Evolutionary conservation across 169 alveolate genomes (phyloP), one percentile per base, ranked within the genome.

Genomic region (Cryptosporidium parvum): DNA sequence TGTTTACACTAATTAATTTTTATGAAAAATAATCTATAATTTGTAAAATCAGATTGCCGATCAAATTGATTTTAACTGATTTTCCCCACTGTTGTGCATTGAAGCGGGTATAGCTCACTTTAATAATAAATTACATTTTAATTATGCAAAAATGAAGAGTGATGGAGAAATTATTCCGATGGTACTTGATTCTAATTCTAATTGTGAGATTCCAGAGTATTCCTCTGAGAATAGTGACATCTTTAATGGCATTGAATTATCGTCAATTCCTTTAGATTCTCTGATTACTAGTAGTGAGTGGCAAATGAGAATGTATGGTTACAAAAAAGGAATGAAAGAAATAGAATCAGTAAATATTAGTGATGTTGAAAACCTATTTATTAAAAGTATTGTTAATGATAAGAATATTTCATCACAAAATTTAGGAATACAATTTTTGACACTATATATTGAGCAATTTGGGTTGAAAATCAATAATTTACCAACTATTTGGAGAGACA

Each of bases 261-360:
- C 89, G 12, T 23, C 44, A 14, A n/a, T 80, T 29, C 52, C 89
- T 26, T 37, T 80, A 21, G 37, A 45, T 23, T 61, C 72, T 14
- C 42, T 80, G 2, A 37, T 80, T 9, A n/a, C 42, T 8, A 80
- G 89, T 26, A 65, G 16, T 62, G 89, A 80, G 26, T 80, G 89
- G 89, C 89, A 80, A 45, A 80, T 80, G 75, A 58, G 89, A 67
- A 42, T 62, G 69, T 80, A 65, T 45, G 89, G 89, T 9, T 80
- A 80, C 68, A 65, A 80, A 31, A 80, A 39, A 21, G 33, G 35
- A 44, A 80, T 80, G n/a, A 61, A 65, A 9, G 89, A 80, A 62
- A 23, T 80, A 33, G 80, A 80, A n/a, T 18, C 29, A 10, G 0
- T 80, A 39, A 65, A 59, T 39, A 10, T 44, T 44, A 6, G 33